Conservation (phyloP, 306 rosid genomes). For the Medicago ruthenica region DNA sequence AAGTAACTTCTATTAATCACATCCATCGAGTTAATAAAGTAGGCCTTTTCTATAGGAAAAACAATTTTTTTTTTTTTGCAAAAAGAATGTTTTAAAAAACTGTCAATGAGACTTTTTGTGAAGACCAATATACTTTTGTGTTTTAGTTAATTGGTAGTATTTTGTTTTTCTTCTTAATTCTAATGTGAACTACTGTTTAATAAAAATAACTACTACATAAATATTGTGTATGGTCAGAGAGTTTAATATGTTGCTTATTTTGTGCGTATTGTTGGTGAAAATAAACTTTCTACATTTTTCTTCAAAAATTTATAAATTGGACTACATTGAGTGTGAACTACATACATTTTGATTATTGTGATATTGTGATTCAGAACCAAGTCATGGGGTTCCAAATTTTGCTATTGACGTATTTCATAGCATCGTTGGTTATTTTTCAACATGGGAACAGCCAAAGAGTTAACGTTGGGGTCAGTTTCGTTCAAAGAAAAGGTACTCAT, state of each 20-base stretch:
- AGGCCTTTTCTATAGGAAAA: no score
- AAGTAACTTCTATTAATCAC: no score
- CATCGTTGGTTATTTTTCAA: slow-evolving; percentile 16
- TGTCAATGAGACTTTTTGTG: not conserved
- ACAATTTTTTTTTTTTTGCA: not conserved
- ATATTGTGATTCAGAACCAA: no score
- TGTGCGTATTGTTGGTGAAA: not conserved
- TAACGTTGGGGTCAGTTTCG: slow-evolving; percentile 8
- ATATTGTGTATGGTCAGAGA: not conserved
- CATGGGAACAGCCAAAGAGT: not conserved
- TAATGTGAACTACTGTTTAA: not conserved
- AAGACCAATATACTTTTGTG: not conserved
- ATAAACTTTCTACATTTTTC: not conserved
- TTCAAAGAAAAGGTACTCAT: slow-evolving; percentile 46
- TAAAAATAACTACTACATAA: not conserved
- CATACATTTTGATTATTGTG: not conserved
- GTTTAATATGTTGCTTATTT: not conserved
- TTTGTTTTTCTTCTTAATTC: not conserved
- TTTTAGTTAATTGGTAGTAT: not conserved
- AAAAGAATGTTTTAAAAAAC: not conserved
- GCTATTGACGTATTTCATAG: slow-evolving; percentile 1
- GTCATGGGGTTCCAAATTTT: slow-evolving; percentile 29
- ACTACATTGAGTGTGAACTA: not conserved
- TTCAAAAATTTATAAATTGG: no score
- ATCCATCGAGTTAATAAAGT: no score